Conservation (phyloP, 306 rosid species). For the Glycyrrhiza uralensis region DNA sequence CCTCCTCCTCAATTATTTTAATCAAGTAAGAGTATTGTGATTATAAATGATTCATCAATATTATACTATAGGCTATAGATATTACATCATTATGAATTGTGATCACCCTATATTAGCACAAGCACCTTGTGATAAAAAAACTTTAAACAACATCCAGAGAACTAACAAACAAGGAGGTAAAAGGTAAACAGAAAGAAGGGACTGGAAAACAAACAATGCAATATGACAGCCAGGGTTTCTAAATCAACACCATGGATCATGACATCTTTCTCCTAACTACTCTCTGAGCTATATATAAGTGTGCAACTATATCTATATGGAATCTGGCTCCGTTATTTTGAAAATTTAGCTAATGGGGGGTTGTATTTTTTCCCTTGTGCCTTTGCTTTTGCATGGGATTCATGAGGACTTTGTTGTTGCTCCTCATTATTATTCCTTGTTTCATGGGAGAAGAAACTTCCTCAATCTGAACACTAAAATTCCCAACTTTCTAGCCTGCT, state of each 20-base stretch:
- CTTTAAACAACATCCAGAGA: constrained; percentile 44
- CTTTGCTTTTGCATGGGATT: constrained; percentile 34
- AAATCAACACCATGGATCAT: constrained; percentile 31
- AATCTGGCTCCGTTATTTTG: constrained; percentile 27
- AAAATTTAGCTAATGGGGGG: constrained; percentile 31
- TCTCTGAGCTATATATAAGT: constrained; percentile 53
- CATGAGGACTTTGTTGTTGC: constrained; percentile 18
- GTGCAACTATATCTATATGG: constrained; percentile 37
- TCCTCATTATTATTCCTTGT: constrained; percentile 20
- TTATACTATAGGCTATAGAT: not conserved
- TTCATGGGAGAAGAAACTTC: constrained; percentile 43
- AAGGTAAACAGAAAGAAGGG: constrained; percentile 54
- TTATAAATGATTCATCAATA: not conserved
- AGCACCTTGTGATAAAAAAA: constrained; percentile 41
- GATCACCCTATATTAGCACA: constrained; percentile 25
- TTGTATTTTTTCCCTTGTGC: constrained; percentile 24
- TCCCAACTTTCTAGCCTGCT: not conserved
- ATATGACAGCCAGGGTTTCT: constrained; percentile 38
- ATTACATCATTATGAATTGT: constrained; percentile 10
- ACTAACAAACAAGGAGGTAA: constrained; percentile 50
- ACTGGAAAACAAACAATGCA: constrained; percentile 44
- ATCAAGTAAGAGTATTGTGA: not conserved
- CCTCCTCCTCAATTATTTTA: not conserved
- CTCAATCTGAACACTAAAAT: constrained; percentile 15
- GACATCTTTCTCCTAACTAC: constrained; percentile 47